These are phyloP conservation scores for Dothiorella sarmentorum DNA, from an alignment of 2,329 filamentous ascomycete genomes.

Conservation along the genomic window DNA sequence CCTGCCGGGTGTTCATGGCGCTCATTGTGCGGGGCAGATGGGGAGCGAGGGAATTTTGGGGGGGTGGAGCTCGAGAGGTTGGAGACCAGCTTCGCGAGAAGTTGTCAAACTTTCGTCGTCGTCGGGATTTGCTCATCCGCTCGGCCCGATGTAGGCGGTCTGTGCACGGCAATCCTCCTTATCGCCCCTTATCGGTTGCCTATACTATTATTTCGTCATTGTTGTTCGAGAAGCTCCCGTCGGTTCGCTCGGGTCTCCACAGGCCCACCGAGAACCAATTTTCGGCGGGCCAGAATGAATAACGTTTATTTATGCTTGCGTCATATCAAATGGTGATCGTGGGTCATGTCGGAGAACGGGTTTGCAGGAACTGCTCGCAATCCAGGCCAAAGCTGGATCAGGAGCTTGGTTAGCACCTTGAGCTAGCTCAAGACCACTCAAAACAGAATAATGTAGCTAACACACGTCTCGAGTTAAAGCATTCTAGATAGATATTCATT, in stretches of 20 bases:
- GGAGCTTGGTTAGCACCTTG: no score
- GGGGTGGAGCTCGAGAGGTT: not conserved
- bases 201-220: constrained; percentile 8
- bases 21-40: not conserved
- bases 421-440: no score
- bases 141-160: not conserved
- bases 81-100: not conserved
- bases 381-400: no score
- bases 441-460: no score
- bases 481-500: not conserved
- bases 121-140: constrained; percentile 5
- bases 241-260: no score
- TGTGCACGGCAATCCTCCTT: not conserved
- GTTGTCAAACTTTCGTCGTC: not conserved
- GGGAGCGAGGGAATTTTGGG: not conserved
- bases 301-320: no score
- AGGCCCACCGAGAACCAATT: not conserved
- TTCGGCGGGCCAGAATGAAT: no score
- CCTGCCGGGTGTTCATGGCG: not conserved
- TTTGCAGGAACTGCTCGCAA: no score
- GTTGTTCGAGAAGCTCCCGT: not conserved
- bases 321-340: no score
- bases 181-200: not conserved
- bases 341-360: not conserved
- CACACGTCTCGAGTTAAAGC: no score